Evolutionary conservation across 1,284 basidiomycete species (phyloP).

Genomic region (Lignosus rhinocerotis): DNA sequence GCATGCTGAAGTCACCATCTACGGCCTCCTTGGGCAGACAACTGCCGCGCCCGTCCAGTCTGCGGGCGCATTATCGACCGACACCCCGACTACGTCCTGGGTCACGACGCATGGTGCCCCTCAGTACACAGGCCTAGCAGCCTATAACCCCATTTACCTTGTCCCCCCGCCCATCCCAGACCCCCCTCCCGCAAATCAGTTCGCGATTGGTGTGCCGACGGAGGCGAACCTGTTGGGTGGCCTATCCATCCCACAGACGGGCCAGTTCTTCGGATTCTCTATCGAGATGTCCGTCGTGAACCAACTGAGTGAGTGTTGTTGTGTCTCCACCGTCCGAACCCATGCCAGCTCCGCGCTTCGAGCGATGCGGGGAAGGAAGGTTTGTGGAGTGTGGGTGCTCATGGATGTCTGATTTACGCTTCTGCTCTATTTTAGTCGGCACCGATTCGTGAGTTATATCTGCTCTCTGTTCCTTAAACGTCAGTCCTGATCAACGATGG

Average conservation of each 20-base stretch:
- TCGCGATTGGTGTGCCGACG: conserved; percentile 23
- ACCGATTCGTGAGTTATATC: conserved; percentile 27
- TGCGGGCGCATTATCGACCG: background rate
- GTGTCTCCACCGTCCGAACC: too few relatives aligned
- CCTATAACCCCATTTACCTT: conserved; percentile 25
- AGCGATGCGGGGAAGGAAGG: background rate
- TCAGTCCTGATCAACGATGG: background rate
- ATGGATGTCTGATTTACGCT: background rate
- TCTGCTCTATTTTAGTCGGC: conserved; percentile 11
- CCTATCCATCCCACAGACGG: conserved; percentile 54
- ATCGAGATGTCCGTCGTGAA: conserved; percentile 73
- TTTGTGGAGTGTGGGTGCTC: background rate
- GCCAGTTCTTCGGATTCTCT: conserved; percentile 70
- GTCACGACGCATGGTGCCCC: conserved; percentile 13
- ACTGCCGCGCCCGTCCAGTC: conserved; percentile 12
- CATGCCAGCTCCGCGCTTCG: background rate
- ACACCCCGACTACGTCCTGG: conserved; percentile 17
- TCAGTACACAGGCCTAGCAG: conserved; percentile 22
- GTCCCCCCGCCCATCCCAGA: conserved; percentile 26
- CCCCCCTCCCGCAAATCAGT: conserved; percentile 23
- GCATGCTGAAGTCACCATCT: conserved; percentile 17
- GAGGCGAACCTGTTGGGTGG: conserved; percentile 45
- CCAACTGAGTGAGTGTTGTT: conserved; percentile 40
- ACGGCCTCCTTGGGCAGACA: conserved; percentile 19
- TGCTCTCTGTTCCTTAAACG: background rate